Conservation (phyloP, 2,329 filamentous ascomycete genomes). For the Gyromitra esculenta region DNA sequence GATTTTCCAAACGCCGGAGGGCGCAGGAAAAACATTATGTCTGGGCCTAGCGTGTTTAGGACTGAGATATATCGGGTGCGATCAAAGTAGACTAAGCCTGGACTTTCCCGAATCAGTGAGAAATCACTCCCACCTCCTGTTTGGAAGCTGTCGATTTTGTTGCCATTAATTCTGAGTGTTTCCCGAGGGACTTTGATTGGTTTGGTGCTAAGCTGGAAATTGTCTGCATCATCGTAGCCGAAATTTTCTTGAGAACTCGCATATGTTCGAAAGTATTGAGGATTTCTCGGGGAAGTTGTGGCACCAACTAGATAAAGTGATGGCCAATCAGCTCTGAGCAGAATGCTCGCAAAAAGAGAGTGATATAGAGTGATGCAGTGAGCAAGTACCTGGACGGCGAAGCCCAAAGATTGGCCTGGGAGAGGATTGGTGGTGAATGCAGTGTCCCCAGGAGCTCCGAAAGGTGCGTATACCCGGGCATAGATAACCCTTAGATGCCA, state of each 20-base stretch:
- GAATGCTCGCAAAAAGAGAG: neutral
- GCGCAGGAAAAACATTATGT: slow-evolving; percentile 10
- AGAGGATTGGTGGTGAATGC: neutral
- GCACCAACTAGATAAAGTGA: neutral
- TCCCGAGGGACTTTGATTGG: neutral
- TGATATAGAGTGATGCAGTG: neutral
- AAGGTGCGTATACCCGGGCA: neutral
- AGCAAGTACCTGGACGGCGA: neutral
- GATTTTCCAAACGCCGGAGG: slow-evolving; percentile 32
- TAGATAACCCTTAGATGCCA: neutral
- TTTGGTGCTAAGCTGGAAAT: neutral
- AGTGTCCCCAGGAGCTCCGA: neutral
- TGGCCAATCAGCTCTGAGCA: neutral
- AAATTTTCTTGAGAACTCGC: neutral
- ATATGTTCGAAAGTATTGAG: neutral
- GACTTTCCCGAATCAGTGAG: neutral
- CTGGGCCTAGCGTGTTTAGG: neutral
- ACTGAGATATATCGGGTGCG: slow-evolving; percentile 27
- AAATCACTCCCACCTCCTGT: neutral
- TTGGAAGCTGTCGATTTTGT: neutral
- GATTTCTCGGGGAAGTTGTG: neutral
- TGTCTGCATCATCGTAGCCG: neutral
- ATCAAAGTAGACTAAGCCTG: slow-evolving; percentile 29
- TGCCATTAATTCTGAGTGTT: slow-evolving; percentile 3
- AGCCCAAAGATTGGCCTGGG: neutral